Percentiles rank a stretch among this genome's conserved stretches.
Evolutionary conservation across 257 asterid genomes (phyloP).

Genomic region (Ehretia macrophylla): DNA sequence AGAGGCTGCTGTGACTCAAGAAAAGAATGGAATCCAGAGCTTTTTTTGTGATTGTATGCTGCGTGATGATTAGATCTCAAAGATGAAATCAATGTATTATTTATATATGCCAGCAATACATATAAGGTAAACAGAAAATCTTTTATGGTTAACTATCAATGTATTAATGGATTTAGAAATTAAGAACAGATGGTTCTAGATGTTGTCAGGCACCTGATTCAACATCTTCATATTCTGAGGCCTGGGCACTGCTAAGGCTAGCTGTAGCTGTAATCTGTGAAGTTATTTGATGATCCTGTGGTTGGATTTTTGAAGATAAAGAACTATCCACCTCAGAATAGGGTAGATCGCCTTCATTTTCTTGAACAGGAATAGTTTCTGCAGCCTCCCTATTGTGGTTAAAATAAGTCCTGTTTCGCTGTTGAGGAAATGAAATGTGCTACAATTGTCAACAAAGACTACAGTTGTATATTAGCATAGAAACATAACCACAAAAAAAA

Average conservation of each 20-base stretch:
- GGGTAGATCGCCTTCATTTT: constrained; percentile 38
- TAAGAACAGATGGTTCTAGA: background rate
- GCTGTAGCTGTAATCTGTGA: constrained; percentile 71
- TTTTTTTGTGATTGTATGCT: constrained; percentile 63
- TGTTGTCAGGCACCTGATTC: constrained; percentile 62
- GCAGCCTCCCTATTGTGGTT: constrained; percentile 52
- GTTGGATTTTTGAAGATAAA: constrained; percentile 48
- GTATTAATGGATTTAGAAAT: background rate
- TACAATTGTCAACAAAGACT: no score
- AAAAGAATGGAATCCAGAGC: constrained; percentile 47
- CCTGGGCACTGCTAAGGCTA: constrained; percentile 59
- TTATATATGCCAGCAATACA: no score
- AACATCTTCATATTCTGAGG: constrained; percentile 86
- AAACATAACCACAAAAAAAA: no score
- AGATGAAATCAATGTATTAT: no score
- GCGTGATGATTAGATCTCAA: constrained; percentile 22
- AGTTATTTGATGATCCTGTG: constrained; percentile 53
- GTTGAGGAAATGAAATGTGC: constrained; percentile 5
- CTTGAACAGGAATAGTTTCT: constrained; percentile 35
- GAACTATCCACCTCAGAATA: constrained; percentile 52
- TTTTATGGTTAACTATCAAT: no score
- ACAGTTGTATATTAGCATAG: background rate
- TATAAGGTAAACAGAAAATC: no score
- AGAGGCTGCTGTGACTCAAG: constrained; percentile 25
- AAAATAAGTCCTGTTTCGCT: constrained; percentile 70